Conservation (phyloP, 2,329 filamentous ascomycete species). For the Penicillium hordei region DNA sequence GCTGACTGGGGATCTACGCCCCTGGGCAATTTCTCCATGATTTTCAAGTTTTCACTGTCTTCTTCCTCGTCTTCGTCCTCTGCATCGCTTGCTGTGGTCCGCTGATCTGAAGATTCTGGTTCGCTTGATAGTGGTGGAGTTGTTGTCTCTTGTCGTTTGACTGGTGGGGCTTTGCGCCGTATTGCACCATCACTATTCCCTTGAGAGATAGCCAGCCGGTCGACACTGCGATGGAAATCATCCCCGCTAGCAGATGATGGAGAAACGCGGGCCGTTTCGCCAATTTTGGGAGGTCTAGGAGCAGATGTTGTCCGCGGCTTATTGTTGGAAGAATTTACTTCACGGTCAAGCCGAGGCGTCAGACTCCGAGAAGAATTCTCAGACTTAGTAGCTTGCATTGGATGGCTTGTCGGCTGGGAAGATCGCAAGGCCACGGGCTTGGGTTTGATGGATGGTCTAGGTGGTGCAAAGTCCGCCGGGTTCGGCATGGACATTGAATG, state of each 20-base stretch:
- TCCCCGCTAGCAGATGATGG: conserved; percentile 38
- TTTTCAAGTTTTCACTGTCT: conserved; percentile 61
- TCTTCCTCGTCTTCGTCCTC: conserved; percentile 48
- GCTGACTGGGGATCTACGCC: conserved; percentile 81
- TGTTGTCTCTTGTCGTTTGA: conserved; percentile 46
- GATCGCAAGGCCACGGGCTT: conserved; percentile 38
- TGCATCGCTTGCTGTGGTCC: conserved; percentile 48
- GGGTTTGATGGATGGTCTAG: conserved; percentile 38
- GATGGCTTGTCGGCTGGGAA: conserved; percentile 19
- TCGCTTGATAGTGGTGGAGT: conserved; percentile 49
- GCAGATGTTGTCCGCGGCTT: conserved; percentile 24
- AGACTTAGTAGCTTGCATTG: conserved; percentile 22
- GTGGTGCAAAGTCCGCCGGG: conserved; percentile 23
- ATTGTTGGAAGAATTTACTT: conserved; percentile 13
- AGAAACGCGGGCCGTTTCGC: conserved; percentile 15
- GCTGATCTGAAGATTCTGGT: conserved; percentile 46
- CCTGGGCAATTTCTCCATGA: conserved; percentile 75
- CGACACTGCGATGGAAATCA: conserved; percentile 29
- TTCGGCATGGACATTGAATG: conserved; percentile 21
- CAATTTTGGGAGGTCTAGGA: conserved; percentile 14
- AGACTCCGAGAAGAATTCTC: conserved; percentile 24
- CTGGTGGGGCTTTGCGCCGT: conserved; percentile 32
- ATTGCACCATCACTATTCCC: conserved; percentile 18
- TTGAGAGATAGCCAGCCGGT: conserved; percentile 26
- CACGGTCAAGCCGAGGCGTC: conserved; percentile 19